Base-by-base conservation (phyloP, 805 yeast genomes). In the Yamadazyma olivae region DNA sequence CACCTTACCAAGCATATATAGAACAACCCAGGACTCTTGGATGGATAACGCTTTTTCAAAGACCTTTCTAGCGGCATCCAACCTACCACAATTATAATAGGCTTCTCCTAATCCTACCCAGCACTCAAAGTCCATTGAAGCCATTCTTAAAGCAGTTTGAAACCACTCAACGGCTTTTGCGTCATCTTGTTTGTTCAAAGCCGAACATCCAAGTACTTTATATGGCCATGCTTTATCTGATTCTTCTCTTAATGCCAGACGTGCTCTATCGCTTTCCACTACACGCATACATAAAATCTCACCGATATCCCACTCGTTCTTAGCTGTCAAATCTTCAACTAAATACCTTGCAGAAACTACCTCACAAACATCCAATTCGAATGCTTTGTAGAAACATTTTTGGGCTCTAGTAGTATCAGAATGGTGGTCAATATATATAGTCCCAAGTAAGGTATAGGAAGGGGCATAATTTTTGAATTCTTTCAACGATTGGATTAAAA, bases 31-130 rank as follows among this genome's bases (percentile, higher is more conserved):
- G 34, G 76, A 73, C 1, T 61, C 58, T 21, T 76, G 74, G 5
- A 83, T 46, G 25, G 69, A 69, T 30, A 77, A 50, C 0, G 90
- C 87, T 39, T 79, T 79, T 20, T 66, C 68, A 49, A 89, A 84
- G 1, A 93, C 97, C 56, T 85, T 89, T 7, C 75, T 68, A 0
- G 96, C 87, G 2, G 98, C 95, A 38, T 86, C 90, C 29, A 82
- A 65, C 42, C 96, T 71, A 2, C 99, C 99, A 56, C 93, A 78
- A 17, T 79, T 75, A 36, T 74, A 67, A 56, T 93, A 93, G 0
- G 96, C 91, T 56, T 93, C 98, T n/a, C 99, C 99, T n/a, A 93
- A 65, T 1, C 96, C 96, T 19, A 84, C 68, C 97, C 98, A 91
- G 2, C 95, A 82, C 45, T 85, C 82, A 1, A 75, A 55, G 57